A percentile compares a stretch with the other conserved stretches of the same genome.
Conservation (phyloP, 108 stramenopile genomes). For the Fragilariopsis cylindrus region DNA sequence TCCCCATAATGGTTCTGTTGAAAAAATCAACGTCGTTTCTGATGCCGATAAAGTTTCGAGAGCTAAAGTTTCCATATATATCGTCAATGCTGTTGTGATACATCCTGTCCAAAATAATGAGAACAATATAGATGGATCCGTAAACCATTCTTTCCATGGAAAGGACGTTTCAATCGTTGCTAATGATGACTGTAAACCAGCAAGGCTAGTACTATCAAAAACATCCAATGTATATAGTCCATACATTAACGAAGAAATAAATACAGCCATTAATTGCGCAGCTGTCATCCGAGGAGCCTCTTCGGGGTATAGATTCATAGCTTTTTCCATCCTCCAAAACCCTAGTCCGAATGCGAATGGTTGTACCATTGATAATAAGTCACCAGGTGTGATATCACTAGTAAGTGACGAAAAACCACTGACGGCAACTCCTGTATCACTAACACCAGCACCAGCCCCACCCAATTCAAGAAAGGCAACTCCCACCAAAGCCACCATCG, state of each 20-base stretch:
- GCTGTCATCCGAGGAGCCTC: conserved; percentile 77
- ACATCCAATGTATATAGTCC: conserved; percentile 20
- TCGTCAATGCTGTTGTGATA: conserved; percentile 87
- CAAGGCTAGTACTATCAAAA: conserved; percentile 13
- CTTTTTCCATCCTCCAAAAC: conserved; percentile 70
- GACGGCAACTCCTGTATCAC: not conserved
- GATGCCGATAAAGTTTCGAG: conserved; percentile 82
- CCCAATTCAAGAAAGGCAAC: conserved; percentile 82
- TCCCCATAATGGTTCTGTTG: conserved; percentile 91
- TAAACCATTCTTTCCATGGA: conserved; percentile 51
- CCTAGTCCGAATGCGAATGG: conserved; percentile 88
- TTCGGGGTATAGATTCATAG: conserved; percentile 63
- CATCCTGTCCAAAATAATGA: conserved; percentile 87
- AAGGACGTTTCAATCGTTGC: conserved; percentile 22
- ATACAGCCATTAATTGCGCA: conserved; percentile 82
- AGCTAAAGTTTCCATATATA: conserved; percentile 88
- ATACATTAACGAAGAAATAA: conserved; percentile 48
- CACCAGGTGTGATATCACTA: conserved; percentile 46
- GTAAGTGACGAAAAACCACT: not conserved
- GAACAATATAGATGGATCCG: conserved; percentile 53
- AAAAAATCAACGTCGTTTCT: conserved; percentile 90
- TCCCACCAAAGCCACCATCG: conserved; percentile 76
- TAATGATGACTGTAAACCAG: conserved; percentile 15
- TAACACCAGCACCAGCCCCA: conserved; percentile 23
- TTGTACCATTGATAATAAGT: conserved; percentile 67